A percentile compares a stretch with the other conserved stretches of the same genome.
These are phyloP conservation scores for Naganishia kalamii DNA, from an alignment of 768 basidiomycete genomes.

Conservation along the genomic window DNA sequence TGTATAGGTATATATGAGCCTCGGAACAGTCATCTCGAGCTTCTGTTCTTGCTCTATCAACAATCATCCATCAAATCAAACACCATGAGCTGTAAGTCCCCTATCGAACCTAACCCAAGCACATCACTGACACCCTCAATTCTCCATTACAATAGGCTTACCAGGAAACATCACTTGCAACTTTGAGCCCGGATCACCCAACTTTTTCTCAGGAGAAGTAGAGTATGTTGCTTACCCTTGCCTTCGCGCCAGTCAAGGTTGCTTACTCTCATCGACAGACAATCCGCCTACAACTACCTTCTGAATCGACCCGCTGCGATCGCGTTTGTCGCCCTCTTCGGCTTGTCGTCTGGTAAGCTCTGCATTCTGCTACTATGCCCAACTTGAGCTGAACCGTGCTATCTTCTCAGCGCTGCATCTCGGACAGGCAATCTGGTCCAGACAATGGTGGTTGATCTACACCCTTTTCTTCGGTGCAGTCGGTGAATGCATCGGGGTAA, in stretches of 20 bases:
- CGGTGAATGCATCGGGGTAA: slow-evolving; percentile 19
- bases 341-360: neutral
- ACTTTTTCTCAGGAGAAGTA: slow-evolving; percentile 9
- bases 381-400: neutral
- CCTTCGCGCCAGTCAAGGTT: neutral
- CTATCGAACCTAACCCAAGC: too few relatives aligned
- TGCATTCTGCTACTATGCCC: too few relatives aligned
- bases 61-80: neutral
- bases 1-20: neutral
- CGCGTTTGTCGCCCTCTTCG: neutral
- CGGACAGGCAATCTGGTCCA: neutral
- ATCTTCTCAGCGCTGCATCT: neutral
- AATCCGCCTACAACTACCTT: slow-evolving; percentile 6
- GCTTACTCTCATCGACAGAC: neutral
- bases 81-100: neutral
- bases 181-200: slow-evolving; percentile 5
- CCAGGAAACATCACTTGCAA: slow-evolving; percentile 24
- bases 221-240: neutral
- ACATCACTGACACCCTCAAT: too few relatives aligned
- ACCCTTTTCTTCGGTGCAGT: slow-evolving; percentile 23
- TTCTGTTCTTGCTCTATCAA: neutral
- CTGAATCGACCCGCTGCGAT: neutral
- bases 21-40: neutral
- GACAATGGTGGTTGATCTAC: slow-evolving; percentile 26
- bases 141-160: neutral